Base-by-base conservation (phyloP, 768 basidiomycete genomes). In the Boletus rubropictus region DNA sequence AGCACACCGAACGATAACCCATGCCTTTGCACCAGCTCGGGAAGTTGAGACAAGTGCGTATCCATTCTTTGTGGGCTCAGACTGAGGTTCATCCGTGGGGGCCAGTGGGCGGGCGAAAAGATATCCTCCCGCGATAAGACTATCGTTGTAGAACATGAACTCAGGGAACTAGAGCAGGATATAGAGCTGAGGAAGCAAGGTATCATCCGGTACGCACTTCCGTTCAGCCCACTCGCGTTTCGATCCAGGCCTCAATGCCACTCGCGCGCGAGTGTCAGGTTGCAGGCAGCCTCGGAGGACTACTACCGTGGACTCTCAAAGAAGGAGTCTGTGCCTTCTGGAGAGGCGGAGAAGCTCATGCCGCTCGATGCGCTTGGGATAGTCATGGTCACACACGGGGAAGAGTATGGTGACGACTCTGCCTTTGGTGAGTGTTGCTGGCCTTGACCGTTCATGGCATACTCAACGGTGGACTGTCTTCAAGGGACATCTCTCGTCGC, bases 21-120 rank as follows among this genome's bases (percentile, higher is more conserved):
- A 27, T 46, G 33, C 39, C 48, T 56, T 34, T 45, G 44, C 41
- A 38, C 43, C 42, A 89, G 87, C 76, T 89, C 54, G 86, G 85
- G 57, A 86, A 86, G 66, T 65, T 89, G 35, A 82, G 79, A 51
- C 87, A 89, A 78, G 87, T 86, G 51, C 47, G 74, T 60, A 3
- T 25, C 35, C 14, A 9, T 18, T 32, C 21, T 39, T 45, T 41
- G 29, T 44, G 10, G 24, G 29, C 44, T 36, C 29, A 43, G 28
- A 44, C 42, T 57, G 60, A 58, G 68, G 57, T 61, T 50, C 27
- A 28, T 28, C n/a, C n/a, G n/a, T 25, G 24, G 17, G 14, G 9
- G 39, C 15, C 58, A 93, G 87, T 89, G 89, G 86, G 89, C 88
- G 5, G 89, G 87, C 34, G 90, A 94, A 69, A 85, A 88, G 56